Conservation (phyloP, 106 monocot species). For the Dendrobium huoshanense region DNA sequence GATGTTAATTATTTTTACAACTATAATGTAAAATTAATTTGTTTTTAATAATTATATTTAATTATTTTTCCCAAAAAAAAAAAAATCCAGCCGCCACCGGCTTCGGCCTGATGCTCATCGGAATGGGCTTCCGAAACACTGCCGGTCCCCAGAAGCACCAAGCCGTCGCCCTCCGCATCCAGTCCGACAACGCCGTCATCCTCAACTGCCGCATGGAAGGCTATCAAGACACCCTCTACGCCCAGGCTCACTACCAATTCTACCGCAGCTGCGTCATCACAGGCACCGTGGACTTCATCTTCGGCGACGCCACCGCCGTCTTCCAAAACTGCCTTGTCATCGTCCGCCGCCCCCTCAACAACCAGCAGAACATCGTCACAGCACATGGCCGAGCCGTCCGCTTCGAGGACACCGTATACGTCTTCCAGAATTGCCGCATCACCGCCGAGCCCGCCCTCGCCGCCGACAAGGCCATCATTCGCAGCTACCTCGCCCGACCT, state of each 20-base stretch:
- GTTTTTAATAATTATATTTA: too few species aligned
- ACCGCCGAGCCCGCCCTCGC: slow-evolving; percentile 30
- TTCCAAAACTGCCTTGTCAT: slow-evolving; percentile 71
- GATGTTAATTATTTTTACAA: too few species aligned
- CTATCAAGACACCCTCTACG: slow-evolving; percentile 83
- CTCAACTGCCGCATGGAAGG: slow-evolving; percentile 56
- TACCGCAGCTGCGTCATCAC: slow-evolving; percentile 70
- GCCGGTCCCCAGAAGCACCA: slow-evolving; percentile 57
- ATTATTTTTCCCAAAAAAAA: too few species aligned
- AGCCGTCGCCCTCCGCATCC: slow-evolving; percentile 66
- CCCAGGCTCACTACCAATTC: slow-evolving; percentile 66
- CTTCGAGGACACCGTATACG: slow-evolving; percentile 63
- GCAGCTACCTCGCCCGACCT: slow-evolving; percentile 59
- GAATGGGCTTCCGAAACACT: slow-evolving; percentile 50
- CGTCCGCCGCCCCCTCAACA: slow-evolving; percentile 45
- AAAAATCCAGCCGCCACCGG: slow-evolving; percentile 29
- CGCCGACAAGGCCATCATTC: not conserved
- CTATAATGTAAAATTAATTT: too few species aligned
- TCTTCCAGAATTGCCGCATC: slow-evolving; percentile 49
- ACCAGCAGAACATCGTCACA: slow-evolving; percentile 48
- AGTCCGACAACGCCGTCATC: slow-evolving; percentile 58
- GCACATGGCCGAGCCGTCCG: slow-evolving; percentile 60
- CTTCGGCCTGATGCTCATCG: slow-evolving; percentile 31
- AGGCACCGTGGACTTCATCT: slow-evolving; percentile 81
- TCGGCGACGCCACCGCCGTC: slow-evolving; percentile 79